Evolutionary conservation across 768 basidiomycete species (phyloP).

Genomic region (Agrocybe chaxingu): DNA sequence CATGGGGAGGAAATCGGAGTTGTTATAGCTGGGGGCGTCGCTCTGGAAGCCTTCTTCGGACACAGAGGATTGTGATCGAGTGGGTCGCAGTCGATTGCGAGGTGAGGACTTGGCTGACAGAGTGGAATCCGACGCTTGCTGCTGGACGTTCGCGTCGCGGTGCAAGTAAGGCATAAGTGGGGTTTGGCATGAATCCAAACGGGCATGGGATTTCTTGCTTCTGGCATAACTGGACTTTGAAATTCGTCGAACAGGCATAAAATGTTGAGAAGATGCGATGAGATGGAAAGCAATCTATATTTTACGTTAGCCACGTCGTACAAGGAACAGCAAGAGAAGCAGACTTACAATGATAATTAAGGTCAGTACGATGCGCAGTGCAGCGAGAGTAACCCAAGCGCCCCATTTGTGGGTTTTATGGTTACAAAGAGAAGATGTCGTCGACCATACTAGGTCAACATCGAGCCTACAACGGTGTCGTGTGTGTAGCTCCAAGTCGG

Average conservation of each 20-base stretch:
- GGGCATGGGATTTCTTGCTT: conserved; percentile 18
- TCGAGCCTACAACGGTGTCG: conserved; percentile 54
- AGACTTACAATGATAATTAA: conserved; percentile 48
- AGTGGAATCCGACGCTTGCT: conserved; percentile 16
- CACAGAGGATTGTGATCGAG: conserved; percentile 20
- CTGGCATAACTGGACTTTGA: conserved; percentile 11
- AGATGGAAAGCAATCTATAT: conserved; percentile 18
- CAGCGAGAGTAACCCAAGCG: conserved; percentile 52
- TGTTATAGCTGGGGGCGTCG: conserved; percentile 13
- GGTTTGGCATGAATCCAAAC: conserved; percentile 15
- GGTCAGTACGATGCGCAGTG: conserved; percentile 53
- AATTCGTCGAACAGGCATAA: conserved; percentile 13
- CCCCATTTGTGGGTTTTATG: conserved; percentile 38
- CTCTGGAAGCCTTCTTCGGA: conserved; percentile 17
- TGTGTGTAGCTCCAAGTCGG: conserved; percentile 33
- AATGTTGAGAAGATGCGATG: conserved; percentile 16
- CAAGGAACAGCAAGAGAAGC: neutral
- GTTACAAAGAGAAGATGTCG: conserved; percentile 24
- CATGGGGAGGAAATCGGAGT: conserved; percentile 13
- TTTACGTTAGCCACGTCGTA: neutral
- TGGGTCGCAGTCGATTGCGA: conserved; percentile 17
- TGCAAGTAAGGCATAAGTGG: conserved; percentile 10
- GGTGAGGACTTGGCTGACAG: conserved; percentile 18
- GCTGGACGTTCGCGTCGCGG: conserved; percentile 9
- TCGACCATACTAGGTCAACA: conserved; percentile 68